Percentiles rank a stretch among this genome's conserved stretches.
Conservation (phyloP, 2,329 filamentous ascomycete genomes). For the Penicillium sp. region DNA sequence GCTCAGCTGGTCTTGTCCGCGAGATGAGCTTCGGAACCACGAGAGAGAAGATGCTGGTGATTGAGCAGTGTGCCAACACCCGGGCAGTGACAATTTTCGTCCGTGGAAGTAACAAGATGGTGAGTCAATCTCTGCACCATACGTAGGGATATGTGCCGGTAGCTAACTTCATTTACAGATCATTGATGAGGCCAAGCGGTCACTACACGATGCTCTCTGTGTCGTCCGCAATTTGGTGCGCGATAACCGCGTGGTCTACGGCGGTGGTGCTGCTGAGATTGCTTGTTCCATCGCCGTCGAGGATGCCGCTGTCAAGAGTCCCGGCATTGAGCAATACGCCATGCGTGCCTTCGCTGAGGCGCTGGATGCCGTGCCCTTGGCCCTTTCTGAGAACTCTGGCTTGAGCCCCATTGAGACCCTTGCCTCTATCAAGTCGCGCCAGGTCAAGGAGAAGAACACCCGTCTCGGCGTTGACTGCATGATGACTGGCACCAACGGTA, state of each 20-base stretch:
- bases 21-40: slow-evolving; percentile 98
- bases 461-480: slow-evolving; percentile 96
- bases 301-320: slow-evolving; percentile 89
- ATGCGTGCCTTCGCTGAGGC: slow-evolving; percentile 98
- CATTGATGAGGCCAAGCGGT: slow-evolving; percentile 97
- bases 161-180: slow-evolving; percentile 59
- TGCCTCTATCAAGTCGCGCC: slow-evolving; percentile 91
- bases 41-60: slow-evolving; percentile 98
- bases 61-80: slow-evolving; percentile 98
- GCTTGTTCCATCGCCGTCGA: slow-evolving; percentile 95
- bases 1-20: slow-evolving; percentile 80
- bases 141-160: background rate
- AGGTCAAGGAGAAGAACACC: slow-evolving; percentile 79
- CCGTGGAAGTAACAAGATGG: slow-evolving; percentile 99
- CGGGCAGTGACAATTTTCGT: slow-evolving; percentile 95
- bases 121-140: slow-evolving; percentile 44
- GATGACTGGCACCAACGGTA: slow-evolving; percentile 83
- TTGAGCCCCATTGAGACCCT: slow-evolving; percentile 94
- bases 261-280: slow-evolving; percentile 93
- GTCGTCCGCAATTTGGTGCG: slow-evolving; percentile 94
- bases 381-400: slow-evolving; percentile 94
- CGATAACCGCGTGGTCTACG: slow-evolving; percentile 97
- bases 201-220: slow-evolving; percentile 93
- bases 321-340: slow-evolving; percentile 96
- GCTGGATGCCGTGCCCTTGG: slow-evolving; percentile 89